Base-by-base conservation (phyloP, 768 basidiomycete species). In the Arthromyces matolae region DNA sequence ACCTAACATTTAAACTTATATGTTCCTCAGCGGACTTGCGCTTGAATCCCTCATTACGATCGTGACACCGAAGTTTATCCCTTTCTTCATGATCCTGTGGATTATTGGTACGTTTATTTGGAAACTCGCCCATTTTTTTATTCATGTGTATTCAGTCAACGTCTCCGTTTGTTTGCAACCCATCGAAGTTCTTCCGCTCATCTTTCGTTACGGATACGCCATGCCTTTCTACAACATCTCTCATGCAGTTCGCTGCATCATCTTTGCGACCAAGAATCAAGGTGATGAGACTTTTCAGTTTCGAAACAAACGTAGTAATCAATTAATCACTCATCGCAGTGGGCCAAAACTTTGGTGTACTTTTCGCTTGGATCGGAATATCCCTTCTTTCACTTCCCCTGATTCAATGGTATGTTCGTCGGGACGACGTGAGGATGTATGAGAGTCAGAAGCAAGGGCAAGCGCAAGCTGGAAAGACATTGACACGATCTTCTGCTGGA, bases 211-310 rank as follows among this genome's bases (percentile, higher is more conserved):
- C 50, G 88, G 84, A 1, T 85, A 80, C 53, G 84, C 78, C 0
- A 72, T 71, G 53, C 87, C 87, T 1, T 87, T 89, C 58, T 88
- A 84, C 61, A 85, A 88, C 55, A 69, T 88, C 23, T 79, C 81
- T 12, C 64, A 69, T 31, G 78, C 83, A 1, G 73, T 80, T 3
- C 72, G 87, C 16, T 70, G 78, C 20, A 70, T 89, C 46, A 61
- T 84, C n/a, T 87, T 89, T 54, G 67, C 75, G 29, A 85, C 84
- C 58, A 82, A 84, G 50, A 64, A 76, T 16, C 60, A 28, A 42
- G 16, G 53, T 51, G 5, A 22, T n/a, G n/a, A n/a, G n/a, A n/a
- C n/a, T 49, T 25, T 1, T 24, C 13, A 13, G 14, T 18, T 20
- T 10, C 25, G 8, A 7, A 28, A 3, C 22, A n/a, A 14, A 13